phyloP scores from a whole-genome alignment of 352 stramenopile genomes.

The Globisporangium nodosum region DNA sequence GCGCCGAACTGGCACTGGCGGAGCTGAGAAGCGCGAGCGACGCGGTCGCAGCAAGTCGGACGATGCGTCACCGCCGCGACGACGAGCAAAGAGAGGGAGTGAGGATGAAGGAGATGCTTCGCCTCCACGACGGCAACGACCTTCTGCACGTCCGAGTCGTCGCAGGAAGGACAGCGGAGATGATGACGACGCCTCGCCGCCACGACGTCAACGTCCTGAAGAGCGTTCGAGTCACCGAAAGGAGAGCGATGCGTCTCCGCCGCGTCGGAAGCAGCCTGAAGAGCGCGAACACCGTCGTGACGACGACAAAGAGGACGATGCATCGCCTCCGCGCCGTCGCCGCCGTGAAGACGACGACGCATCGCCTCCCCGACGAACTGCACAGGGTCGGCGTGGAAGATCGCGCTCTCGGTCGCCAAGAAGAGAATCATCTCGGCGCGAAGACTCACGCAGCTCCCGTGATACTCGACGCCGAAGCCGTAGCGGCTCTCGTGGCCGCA shows the following conservation, averaged over 20 bases:
- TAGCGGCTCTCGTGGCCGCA: not conserved
- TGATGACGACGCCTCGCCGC: conserved; percentile 7
- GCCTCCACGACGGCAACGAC: conserved; percentile 18
- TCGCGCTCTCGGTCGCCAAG: conserved; percentile 5
- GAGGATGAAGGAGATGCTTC: conserved; percentile 20
- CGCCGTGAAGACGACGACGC: not conserved
- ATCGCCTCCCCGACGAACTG: conserved; percentile 23
- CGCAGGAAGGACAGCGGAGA: not conserved
- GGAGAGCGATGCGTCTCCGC: not conserved
- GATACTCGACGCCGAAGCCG: conserved; percentile 1
- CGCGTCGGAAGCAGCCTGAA: not conserved
- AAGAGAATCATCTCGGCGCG: not conserved
- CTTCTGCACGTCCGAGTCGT: conserved; percentile 4
- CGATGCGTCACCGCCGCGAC: not conserved
- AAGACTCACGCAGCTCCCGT: not conserved
- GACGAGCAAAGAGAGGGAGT: not conserved
- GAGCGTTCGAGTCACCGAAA: not conserved
- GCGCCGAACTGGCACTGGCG: conserved; percentile 1
- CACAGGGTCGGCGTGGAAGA: not conserved
- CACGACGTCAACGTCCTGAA: conserved; percentile 1
- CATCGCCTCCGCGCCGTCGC: conserved; percentile 6
- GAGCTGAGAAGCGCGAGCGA: not conserved
- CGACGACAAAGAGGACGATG: not conserved
- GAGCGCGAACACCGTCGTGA: not conserved
- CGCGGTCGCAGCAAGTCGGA: not conserved